Base-by-base conservation (phyloP, 805 yeast species). In the Candida xyloterini region DNA sequence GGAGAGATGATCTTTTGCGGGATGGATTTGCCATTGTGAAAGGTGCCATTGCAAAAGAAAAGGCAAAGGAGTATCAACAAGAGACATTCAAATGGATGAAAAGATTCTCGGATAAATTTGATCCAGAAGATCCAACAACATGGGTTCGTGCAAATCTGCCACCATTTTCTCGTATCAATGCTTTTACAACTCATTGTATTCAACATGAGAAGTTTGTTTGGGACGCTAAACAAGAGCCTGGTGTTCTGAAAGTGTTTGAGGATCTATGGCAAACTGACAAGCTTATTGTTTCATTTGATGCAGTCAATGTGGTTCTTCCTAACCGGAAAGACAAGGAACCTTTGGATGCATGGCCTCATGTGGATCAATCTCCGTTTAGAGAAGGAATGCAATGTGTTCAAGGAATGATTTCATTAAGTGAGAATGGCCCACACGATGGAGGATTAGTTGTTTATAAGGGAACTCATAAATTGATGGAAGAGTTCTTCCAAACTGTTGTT, bases 21-120 rank as follows among this genome's bases (percentile, higher is more conserved):
- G 49, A 62, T 34, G 67, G 66, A 1, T 63, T 43, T 40, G 62
- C 53, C 26, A 59, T 61, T n/a, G 51, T 62, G n/a, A 62, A 59
- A 39, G 47, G 46, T 15, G 65, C 56, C 4, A 39, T 63, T 15
- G 42, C 61, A 3, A 37, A 33, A 21, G 62, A 55, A 26, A 42
- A 38, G 4, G 63, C 66, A 4, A 10, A 27, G 5, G 27, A 24
- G 7, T 59, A 63, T 40, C 54, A 52, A 31, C 27, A 48, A 18
- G 27, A 45, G 15, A 43, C 55, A 15, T 50, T 56, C 24, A 35
- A 54, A 10, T 58, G 59, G 57, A 35, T 61, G 28, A 27, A 49
- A 4, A 51, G 51, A 21, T 52, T 50, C 38, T 46, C 52, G 37
- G 35, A 44, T 21, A 40, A 38, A 8, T 40, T 62, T 11, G 62